Evolutionary conservation across 208 protist species (phyloP).

Genomic region (Leishmania tarentolae): DNA sequence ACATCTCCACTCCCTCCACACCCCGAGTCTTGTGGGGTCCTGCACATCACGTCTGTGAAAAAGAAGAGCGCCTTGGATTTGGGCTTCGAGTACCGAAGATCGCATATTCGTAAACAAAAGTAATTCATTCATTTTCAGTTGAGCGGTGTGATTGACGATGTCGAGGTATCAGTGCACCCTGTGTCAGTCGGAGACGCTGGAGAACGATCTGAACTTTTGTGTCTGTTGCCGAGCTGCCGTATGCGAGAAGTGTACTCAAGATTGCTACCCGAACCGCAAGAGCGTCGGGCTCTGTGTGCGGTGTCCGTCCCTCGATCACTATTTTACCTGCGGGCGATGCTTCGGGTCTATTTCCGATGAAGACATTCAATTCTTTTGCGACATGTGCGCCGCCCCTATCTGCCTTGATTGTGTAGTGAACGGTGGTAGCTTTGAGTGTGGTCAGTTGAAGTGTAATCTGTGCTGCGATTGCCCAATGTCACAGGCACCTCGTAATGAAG

Average conservation of each 20-base stretch:
- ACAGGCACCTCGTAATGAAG: slow-evolving; percentile 19
- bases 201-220: slow-evolving; percentile 37
- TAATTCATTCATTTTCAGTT: not conserved
- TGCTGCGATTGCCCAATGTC: slow-evolving; percentile 63
- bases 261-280: slow-evolving; percentile 39
- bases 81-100: not conserved
- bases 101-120: not conserved
- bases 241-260: slow-evolving; percentile 43
- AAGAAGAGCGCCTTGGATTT: not conserved
- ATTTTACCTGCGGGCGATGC: slow-evolving; percentile 65
- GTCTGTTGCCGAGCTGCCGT: slow-evolving; percentile 41
- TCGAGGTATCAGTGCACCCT: slow-evolving; percentile 24
- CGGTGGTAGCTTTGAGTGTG: slow-evolving; percentile 64
- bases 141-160: not conserved
- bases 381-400: slow-evolving; percentile 56
- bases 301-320: slow-evolving; percentile 32
- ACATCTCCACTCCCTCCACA: not conserved
- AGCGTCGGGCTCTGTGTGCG: slow-evolving; percentile 45
- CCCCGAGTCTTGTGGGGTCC: not conserved
- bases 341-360: slow-evolving; percentile 15
- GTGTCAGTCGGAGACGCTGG: slow-evolving; percentile 21
- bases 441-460: slow-evolving; percentile 61
- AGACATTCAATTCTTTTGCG: slow-evolving; percentile 57
- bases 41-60: not conserved
- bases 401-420: slow-evolving; percentile 55